These are phyloP conservation scores for Cryphonectria naterciae DNA, from an alignment of 2,329 filamentous ascomycete species.

Conservation along the genomic window DNA sequence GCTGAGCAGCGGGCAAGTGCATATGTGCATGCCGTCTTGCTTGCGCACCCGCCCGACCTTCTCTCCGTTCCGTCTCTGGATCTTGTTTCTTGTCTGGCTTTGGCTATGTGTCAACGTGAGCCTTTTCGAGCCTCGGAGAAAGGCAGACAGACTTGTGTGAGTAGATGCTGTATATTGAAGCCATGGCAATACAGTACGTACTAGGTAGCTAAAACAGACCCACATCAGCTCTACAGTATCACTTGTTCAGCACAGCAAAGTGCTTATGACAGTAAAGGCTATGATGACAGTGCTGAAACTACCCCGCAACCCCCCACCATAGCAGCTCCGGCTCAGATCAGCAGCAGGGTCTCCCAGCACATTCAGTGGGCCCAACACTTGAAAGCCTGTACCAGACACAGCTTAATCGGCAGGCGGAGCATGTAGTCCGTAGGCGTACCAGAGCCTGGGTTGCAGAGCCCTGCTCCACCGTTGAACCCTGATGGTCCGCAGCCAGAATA, in stretches of 20 bases:
- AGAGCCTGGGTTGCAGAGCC: too few species aligned
- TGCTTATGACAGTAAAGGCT: not conserved
- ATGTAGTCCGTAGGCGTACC: too few species aligned
- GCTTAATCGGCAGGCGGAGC: too few species aligned
- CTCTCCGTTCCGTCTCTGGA: not conserved
- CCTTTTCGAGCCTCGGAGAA: not conserved
- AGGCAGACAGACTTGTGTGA: not conserved
- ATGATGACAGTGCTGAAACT: not conserved
- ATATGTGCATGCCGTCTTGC: not conserved
- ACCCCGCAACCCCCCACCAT: slow-evolving; percentile 1
- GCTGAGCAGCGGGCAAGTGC: not conserved
- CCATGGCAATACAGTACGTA: too few species aligned
- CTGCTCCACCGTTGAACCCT: not conserved
- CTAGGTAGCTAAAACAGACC: not conserved
- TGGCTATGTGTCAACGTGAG: not conserved
- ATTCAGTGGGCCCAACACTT: not conserved
- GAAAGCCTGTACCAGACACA: too few species aligned
- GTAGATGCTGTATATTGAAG: too few species aligned
- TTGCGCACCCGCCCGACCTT: too few species aligned
- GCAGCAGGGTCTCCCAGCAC: not conserved
- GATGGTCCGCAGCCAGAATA: not conserved
- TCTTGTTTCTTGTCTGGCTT: not conserved
- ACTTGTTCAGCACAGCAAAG: too few species aligned
- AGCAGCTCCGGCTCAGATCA: not conserved
- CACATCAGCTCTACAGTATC: not conserved